Conservation (phyloP, 495 filamentous ascomycete species). For the Aspergillus carlsbadensis region DNA sequence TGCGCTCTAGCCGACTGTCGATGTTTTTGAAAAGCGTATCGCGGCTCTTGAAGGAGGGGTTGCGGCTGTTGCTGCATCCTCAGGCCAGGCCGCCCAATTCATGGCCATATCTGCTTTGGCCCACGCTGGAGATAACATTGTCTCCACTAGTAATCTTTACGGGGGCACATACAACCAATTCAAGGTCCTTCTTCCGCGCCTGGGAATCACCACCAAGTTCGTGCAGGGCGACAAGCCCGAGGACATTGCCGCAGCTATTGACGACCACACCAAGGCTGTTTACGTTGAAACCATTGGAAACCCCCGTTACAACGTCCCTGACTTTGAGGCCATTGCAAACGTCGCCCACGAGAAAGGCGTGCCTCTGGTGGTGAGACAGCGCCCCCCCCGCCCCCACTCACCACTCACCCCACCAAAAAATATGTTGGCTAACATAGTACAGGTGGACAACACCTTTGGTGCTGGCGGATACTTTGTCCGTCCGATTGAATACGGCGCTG, state of each 20-base stretch:
- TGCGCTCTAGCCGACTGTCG: conserved; percentile 91
- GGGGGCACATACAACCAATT: conserved; percentile 98
- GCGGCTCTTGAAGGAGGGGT: conserved; percentile 94
- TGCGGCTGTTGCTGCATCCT: conserved; percentile 84
- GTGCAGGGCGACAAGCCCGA: conserved; percentile 78
- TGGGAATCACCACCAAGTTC: conserved; percentile 91
- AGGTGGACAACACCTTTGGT: conserved; percentile 97
- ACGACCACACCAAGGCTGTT: conserved; percentile 94
- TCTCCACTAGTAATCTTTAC: conserved; percentile 90
- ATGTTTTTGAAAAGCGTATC: conserved; percentile 96
- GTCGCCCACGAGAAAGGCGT: conserved; percentile 78
- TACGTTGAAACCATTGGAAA: conserved; percentile 97
- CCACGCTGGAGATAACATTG: conserved; percentile 88
- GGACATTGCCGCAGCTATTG: conserved; percentile 82
- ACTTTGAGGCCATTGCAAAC: conserved; percentile 81
- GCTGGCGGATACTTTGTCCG: conserved; percentile 89
- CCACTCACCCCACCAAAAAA: too few relatives aligned
- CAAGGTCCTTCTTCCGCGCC: conserved; percentile 84
- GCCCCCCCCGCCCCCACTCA: too few relatives aligned
- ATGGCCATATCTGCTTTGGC: conserved; percentile 85
- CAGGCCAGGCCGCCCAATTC: conserved; percentile 94
- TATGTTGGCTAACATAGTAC: not conserved
- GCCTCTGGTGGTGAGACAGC: conserved; percentile 79
- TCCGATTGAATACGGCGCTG: conserved; percentile 89
- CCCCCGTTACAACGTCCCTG: conserved; percentile 90